phyloP scores from a whole-genome alignment of 768 basidiomycete genomes.

The Sutorius australiensis region DNA sequence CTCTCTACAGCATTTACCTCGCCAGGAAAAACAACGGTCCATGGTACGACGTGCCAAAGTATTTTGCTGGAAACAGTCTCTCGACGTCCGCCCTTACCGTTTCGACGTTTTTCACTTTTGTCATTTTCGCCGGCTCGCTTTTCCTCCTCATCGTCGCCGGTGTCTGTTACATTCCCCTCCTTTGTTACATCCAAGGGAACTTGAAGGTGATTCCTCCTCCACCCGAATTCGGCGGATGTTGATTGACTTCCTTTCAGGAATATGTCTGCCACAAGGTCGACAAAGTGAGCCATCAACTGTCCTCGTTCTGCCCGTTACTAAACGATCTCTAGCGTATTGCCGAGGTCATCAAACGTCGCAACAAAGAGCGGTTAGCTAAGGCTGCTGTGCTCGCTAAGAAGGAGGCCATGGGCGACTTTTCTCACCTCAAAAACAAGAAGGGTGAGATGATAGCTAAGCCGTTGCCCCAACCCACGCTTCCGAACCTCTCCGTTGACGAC shows the following conservation, averaged over 20 bases:
- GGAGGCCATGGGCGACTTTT: conserved; percentile 87
- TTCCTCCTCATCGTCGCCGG: conserved; percentile 80
- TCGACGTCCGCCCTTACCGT: conserved; percentile 83
- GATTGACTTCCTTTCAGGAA: conserved; percentile 49
- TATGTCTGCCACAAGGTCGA: conserved; percentile 99
- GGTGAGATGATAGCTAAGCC: conserved; percentile 77
- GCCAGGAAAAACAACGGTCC: conserved; percentile 46
- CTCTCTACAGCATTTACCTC: conserved; percentile 87
- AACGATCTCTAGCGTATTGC: conserved; percentile 68
- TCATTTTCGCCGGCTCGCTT: conserved; percentile 82
- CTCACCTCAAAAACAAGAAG: conserved; percentile 90
- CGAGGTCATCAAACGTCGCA: conserved; percentile 88
- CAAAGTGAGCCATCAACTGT: conserved; percentile 55
- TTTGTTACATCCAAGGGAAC: conserved; percentile 95
- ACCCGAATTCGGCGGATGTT: neutral
- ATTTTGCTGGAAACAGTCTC: conserved; percentile 71
- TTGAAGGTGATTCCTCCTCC: conserved; percentile 59
- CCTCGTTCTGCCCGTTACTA: conserved; percentile 7
- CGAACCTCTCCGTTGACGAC: conserved; percentile 74
- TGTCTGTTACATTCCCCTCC: conserved; percentile 86
- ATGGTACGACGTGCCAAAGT: conserved; percentile 73
- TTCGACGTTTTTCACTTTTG: conserved; percentile 85
- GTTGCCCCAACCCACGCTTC: conserved; percentile 91
- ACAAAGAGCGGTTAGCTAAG: conserved; percentile 78
- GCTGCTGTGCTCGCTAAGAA: conserved; percentile 82